Conservation (phyloP, 2,329 filamentous ascomycete species). For the Camillea tinctor region DNA sequence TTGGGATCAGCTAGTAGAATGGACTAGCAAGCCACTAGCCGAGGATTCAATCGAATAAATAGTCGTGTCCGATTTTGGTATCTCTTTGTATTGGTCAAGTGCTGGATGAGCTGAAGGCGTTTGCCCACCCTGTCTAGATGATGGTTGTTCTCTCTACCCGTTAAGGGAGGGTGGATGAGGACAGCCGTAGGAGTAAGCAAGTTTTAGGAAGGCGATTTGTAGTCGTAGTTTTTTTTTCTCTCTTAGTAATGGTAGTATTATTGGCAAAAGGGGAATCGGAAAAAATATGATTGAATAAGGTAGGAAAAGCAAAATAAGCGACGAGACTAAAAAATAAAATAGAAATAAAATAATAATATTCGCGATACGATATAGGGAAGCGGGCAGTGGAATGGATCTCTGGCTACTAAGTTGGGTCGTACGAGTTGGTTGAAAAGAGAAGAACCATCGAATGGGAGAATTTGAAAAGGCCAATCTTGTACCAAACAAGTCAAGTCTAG, state of each 20-base stretch:
- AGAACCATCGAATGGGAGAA: constrained; percentile 14
- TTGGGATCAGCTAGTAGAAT: constrained; percentile 15
- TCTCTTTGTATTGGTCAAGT: neutral
- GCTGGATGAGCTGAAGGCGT: neutral
- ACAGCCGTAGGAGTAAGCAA: neutral
- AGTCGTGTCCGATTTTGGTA: neutral
- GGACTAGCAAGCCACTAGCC: constrained; percentile 26
- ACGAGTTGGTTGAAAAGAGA: constrained; percentile 3
- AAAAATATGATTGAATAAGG: too few relatives aligned
- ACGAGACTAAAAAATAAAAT: neutral
- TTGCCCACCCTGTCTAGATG: neutral
- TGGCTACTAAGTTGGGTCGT: neutral
- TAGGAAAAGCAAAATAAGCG: neutral
- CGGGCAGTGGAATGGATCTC: neutral
- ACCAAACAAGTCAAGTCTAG: constrained; percentile 29
- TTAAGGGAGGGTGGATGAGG: neutral
- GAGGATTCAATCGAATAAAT: constrained; percentile 7
- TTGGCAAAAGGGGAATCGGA: too few relatives aligned
- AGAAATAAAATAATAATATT: too few relatives aligned
- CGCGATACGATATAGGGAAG: neutral
- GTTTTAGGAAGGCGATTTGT: neutral
- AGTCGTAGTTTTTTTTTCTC: too few relatives aligned
- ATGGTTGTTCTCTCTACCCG: too few relatives aligned
- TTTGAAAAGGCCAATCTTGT: constrained; percentile 22
- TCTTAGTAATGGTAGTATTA: neutral